A percentile compares a stretch with the other conserved stretches of the same genome.
These are phyloP conservation scores for Phytophthora capsici DNA, from an alignment of 352 stramenopile genomes.

Conservation along the genomic window DNA sequence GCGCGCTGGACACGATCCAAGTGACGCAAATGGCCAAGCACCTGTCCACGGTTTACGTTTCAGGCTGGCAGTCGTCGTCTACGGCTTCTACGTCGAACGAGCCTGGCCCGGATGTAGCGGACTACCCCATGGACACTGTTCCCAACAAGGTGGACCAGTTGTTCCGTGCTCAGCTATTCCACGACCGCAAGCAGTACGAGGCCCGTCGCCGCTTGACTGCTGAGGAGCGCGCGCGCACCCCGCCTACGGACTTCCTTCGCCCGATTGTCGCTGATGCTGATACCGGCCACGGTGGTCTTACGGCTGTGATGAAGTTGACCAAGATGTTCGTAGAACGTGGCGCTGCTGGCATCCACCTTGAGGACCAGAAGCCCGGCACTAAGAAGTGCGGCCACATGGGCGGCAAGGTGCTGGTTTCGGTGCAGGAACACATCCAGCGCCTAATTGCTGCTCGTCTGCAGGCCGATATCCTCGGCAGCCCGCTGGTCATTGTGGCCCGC, in stretches of 20 bases:
- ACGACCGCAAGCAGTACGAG: conserved; percentile 97
- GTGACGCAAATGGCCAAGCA: conserved; percentile 95
- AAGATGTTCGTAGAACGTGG: conserved; percentile 99
- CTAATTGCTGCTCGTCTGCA: conserved; percentile 96
- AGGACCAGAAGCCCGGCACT: conserved; percentile 98
- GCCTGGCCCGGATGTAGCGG: conserved; percentile 95
- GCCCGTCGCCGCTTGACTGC: conserved; percentile 87
- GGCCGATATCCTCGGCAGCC: conserved; percentile 95
- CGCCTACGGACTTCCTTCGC: conserved; percentile 94
- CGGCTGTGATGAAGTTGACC: conserved; percentile 98
- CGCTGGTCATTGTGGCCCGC: conserved; percentile 95
- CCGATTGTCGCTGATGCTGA: conserved; percentile 98
- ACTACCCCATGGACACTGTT: conserved; percentile 99
- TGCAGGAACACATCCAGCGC: conserved; percentile 97
- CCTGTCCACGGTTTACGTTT: conserved; percentile 97
- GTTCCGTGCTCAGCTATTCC: conserved; percentile 96
- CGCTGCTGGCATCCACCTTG: conserved; percentile 97
- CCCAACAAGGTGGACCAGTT: conserved; percentile 98
- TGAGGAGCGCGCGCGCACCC: conserved; percentile 76
- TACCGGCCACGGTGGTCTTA: conserved; percentile 96
- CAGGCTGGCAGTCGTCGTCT: conserved; percentile 97
- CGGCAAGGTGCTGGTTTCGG: conserved; percentile 97
- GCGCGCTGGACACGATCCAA: conserved; percentile 94
- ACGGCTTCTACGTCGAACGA: conserved; percentile 97
- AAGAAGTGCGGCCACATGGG: conserved; percentile 99